Percentiles rank a stretch among this genome's conserved stretches.
Evolutionary conservation across 2,329 filamentous ascomycete species (phyloP).

Genomic region (Nakataea oryzae): DNA sequence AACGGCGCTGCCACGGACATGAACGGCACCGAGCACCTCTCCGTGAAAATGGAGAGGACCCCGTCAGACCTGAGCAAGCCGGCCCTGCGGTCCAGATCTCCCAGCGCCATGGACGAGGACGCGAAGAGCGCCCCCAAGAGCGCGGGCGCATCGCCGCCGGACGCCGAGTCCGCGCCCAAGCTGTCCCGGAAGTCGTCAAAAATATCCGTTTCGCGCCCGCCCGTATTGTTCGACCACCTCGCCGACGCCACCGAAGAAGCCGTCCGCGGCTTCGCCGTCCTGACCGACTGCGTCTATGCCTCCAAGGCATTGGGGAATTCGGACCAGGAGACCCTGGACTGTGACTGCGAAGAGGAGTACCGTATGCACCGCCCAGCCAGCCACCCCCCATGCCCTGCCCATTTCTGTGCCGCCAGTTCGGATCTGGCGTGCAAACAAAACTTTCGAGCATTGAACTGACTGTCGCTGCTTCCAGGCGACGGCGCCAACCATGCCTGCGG

Average conservation of each 20-base stretch:
- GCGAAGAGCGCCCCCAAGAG: conserved; percentile 20
- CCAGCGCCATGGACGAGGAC: conserved; percentile 32
- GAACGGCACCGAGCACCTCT: conserved; percentile 18
- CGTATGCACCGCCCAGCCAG: conserved; percentile 49
- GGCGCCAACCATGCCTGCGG: conserved; percentile 76
- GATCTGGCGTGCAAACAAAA: not conserved
- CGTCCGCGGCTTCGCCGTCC: conserved; percentile 65
- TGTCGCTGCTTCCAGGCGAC: conserved; percentile 30
- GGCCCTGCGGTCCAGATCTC: conserved; percentile 20
- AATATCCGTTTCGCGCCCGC: conserved; percentile 50
- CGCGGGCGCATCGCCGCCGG: conserved; percentile 29
- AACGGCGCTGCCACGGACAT: conserved; percentile 24
- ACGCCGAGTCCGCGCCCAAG: conserved; percentile 52
- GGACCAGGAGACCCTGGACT: conserved; percentile 83
- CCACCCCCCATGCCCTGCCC: not conserved
- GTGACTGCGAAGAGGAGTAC: conserved; percentile 91
- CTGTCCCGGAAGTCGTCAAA: conserved; percentile 63
- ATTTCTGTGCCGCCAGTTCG: not conserved
- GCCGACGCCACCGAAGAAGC: conserved; percentile 73
- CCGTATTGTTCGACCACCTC: conserved; percentile 58
- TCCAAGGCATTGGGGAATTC: conserved; percentile 86
- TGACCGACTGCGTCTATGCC: conserved; percentile 80
- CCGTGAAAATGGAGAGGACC: conserved; percentile 25
- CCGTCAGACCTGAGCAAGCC: not conserved
- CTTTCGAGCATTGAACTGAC: conserved; percentile 3